A percentile compares a stretch with the other conserved stretches of the same genome.
These are phyloP conservation scores for Candida sanyiensis DNA, from an alignment of 805 yeast species.

Conservation along the genomic window DNA sequence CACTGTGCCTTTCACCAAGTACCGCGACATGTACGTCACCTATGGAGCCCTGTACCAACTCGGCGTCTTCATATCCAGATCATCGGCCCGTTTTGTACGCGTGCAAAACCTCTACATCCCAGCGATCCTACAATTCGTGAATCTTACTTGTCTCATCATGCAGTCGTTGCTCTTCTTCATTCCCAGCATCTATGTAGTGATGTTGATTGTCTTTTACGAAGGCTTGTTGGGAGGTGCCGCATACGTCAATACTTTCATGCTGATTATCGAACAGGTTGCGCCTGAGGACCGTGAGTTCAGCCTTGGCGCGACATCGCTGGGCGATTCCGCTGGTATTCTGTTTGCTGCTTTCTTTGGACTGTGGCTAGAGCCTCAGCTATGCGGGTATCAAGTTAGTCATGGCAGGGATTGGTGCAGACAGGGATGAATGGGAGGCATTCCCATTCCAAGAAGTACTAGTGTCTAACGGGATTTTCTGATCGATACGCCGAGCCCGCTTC, in stretches of 20 bases:
- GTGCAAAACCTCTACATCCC: slow-evolving; percentile 54
- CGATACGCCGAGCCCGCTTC: slow-evolving; percentile 16
- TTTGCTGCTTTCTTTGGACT: slow-evolving; percentile 73
- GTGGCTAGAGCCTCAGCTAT: slow-evolving; percentile 67
- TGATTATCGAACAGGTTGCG: slow-evolving; percentile 56
- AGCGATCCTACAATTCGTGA: slow-evolving; percentile 60
- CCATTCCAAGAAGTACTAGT: too few relatives aligned
- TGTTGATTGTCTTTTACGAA: slow-evolving; percentile 71
- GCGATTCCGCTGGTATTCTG: slow-evolving; percentile 81
- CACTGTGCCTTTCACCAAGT: slow-evolving; percentile 60
- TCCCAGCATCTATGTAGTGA: slow-evolving; percentile 54
- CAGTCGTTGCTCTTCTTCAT: slow-evolving; percentile 62
- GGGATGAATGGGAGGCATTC: slow-evolving; percentile 23
- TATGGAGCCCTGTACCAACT: slow-evolving; percentile 87
- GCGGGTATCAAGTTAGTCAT: slow-evolving; percentile 59
- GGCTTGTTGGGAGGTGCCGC: slow-evolving; percentile 88
- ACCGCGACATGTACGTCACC: slow-evolving; percentile 83
- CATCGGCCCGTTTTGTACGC: slow-evolving; percentile 66
- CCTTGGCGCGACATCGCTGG: slow-evolving; percentile 76
- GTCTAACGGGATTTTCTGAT: slow-evolving; percentile 11
- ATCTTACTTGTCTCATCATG: slow-evolving; percentile 48
- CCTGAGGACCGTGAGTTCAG: slow-evolving; percentile 63
- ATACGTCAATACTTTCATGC: slow-evolving; percentile 82
- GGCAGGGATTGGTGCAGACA: slow-evolving; percentile 78
- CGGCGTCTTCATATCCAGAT: slow-evolving; percentile 89